A percentile compares a stretch with the other conserved stretches of the same genome.
phyloP scores from a whole-genome alignment of 73 alveolate species.

The Tetrahymena elliotti region DNA sequence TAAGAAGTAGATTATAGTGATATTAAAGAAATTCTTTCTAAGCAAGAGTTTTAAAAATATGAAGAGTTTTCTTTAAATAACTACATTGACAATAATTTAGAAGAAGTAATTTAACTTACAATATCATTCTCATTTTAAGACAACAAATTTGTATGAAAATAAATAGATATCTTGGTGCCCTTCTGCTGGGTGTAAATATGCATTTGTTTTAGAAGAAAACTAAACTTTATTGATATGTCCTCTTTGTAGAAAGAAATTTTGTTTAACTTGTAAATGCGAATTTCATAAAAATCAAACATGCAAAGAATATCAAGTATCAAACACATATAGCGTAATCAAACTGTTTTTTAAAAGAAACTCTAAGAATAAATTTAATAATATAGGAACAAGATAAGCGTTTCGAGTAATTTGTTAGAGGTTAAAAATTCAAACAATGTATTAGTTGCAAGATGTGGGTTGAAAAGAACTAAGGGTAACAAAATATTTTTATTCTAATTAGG shows the following conservation, averaged over 20 bases:
- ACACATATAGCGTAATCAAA: not conserved
- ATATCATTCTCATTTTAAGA: not conserved
- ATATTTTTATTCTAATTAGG: not conserved
- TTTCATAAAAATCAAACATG: not conserved
- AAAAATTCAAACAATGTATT: not conserved
- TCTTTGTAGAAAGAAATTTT: not conserved
- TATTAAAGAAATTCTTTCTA: not conserved
- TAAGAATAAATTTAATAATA: not conserved
- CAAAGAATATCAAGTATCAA: not conserved
- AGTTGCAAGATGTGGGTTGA: not conserved
- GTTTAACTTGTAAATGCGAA: not conserved
- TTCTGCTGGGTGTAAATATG: not conserved
- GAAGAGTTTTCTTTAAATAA: not conserved
- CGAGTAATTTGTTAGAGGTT: not conserved
- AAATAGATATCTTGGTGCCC: not conserved
- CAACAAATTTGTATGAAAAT: no score
- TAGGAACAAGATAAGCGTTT: not conserved
- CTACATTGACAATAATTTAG: not conserved
- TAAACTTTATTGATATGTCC: not conserved
- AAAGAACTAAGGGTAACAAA: not conserved
- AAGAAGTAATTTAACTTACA: not conserved
- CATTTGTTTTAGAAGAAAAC: not conserved
- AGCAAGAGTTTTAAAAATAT: not conserved
- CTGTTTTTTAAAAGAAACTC: not conserved
- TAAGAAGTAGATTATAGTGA: not conserved